Evolutionary conservation across 2,329 filamentous ascomycete species (phyloP).

Genomic region (Hypoxylon sp.): DNA sequence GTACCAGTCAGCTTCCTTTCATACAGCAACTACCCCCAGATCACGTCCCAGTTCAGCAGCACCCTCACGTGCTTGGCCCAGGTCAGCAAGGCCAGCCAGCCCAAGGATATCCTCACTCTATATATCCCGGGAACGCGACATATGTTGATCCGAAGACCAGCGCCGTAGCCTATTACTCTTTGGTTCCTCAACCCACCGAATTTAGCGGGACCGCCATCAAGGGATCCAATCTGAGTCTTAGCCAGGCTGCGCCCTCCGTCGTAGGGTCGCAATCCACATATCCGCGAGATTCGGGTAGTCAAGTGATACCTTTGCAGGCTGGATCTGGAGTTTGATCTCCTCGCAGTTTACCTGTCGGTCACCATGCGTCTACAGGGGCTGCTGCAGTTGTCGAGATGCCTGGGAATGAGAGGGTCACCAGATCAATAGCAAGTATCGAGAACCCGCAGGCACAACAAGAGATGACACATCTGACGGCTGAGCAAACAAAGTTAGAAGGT

Average conservation of each 20-base stretch:
- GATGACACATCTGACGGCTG: conserved; percentile 13
- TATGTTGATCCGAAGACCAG: conserved; percentile 35
- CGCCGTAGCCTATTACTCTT: conserved; percentile 18
- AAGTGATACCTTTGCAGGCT: conserved; percentile 2
- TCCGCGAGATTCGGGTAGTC: not conserved
- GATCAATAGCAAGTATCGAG: conserved; percentile 6
- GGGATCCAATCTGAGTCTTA: conserved; percentile 5
- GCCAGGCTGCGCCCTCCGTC: conserved; percentile 2
- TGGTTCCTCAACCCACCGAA: conserved; percentile 24
- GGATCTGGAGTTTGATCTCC: not conserved
- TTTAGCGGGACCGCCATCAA: conserved; percentile 12
- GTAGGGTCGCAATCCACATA: conserved; percentile 7
- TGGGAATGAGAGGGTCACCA: not conserved
- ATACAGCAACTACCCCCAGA: conserved; percentile 15
- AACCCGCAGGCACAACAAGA: conserved; percentile 22
- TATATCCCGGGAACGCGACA: conserved; percentile 19
- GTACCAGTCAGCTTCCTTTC: not conserved
- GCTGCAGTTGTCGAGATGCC: conserved; percentile 7
- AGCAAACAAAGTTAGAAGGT: conserved; percentile 29
- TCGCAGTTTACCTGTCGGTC: not conserved
- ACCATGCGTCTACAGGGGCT: not conserved
- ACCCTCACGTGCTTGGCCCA: conserved; percentile 18
- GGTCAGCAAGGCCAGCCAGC: conserved; percentile 14
- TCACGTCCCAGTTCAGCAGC: conserved; percentile 17
- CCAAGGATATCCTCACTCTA: conserved; percentile 21